Conservation (phyloP, 257 asterid species). For the Rauvolfia tetraphylla region DNA sequence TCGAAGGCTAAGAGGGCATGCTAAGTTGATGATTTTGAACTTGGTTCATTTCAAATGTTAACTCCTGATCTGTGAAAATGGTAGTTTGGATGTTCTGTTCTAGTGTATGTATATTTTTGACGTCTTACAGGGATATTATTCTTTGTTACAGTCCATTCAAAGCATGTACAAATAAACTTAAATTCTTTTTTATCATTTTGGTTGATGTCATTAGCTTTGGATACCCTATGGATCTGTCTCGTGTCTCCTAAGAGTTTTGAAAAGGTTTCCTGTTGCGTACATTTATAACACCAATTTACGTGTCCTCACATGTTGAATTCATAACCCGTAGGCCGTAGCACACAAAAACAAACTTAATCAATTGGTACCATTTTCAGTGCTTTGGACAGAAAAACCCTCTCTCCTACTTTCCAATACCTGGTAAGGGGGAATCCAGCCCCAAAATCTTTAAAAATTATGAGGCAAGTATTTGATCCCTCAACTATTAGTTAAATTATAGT, state of each 20-base stretch:
- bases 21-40: slow-evolving; percentile 13
- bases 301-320: neutral
- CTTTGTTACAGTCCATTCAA: neutral
- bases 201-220: neutral
- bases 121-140: slow-evolving; percentile 10
- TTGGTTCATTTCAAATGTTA: slow-evolving; percentile 2
- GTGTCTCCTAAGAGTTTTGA: neutral
- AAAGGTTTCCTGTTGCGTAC: neutral
- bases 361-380: no score
- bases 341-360: no score
- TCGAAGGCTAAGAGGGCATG: slow-evolving; percentile 38
- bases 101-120: slow-evolving; percentile 12
- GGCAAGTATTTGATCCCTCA: no score
- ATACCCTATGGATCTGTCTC: neutral
- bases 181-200: neutral
- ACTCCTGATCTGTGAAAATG: neutral
- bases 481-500: no score
- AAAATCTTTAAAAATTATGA: no score
- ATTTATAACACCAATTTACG: neutral
- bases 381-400: neutral
- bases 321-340: neutral
- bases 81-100: slow-evolving; percentile 3
- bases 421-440: no score
- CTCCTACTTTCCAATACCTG: no score
- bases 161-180: slow-evolving; percentile 9